Evolutionary conservation across 2,329 filamentous ascomycete species (phyloP).

Genomic region (Aureobasidium namibiae): DNA sequence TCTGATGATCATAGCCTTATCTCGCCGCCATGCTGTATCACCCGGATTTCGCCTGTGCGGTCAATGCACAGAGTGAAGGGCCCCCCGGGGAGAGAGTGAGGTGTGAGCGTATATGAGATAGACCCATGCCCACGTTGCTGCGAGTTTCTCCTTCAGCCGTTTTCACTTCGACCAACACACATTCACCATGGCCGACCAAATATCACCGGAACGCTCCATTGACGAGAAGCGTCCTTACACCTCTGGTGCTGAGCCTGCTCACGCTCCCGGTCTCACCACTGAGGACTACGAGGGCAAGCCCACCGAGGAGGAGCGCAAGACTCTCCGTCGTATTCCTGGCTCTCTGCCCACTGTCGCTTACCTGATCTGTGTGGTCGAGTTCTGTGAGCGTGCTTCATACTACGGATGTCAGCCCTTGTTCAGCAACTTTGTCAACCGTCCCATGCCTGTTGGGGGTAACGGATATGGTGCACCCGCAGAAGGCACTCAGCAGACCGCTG

Average conservation of each 20-base stretch:
- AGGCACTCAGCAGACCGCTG: conserved; percentile 34
- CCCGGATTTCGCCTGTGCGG: conserved; percentile 2
- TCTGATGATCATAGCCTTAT: conserved; percentile 1
- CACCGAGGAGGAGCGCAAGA: conserved; percentile 39
- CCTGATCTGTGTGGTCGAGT: conserved; percentile 50
- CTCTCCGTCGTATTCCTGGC: conserved; percentile 43
- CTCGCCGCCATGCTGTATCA: background rate
- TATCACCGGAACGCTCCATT: background rate
- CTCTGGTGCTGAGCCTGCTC: conserved; percentile 10
- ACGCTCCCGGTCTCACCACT: conserved; percentile 13
- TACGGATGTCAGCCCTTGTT: conserved; percentile 50
- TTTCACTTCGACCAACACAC: background rate
- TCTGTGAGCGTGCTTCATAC: conserved; percentile 54
- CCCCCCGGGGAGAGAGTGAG: background rate
- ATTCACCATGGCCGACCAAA: conserved; percentile 10
- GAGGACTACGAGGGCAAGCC: conserved; percentile 23
- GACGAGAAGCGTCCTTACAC: conserved; percentile 2
- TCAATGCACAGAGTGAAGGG: conserved; percentile 1
- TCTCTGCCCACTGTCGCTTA: conserved; percentile 46
- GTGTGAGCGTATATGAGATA: conserved; percentile 5
- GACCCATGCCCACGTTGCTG: background rate
- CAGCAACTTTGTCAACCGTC: conserved; percentile 55
- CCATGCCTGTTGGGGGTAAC: conserved; percentile 40
- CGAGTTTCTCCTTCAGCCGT: background rate
- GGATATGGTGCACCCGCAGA: conserved; percentile 27